These are phyloP conservation scores for Rubroboletus pulcherrimus DNA, from an alignment of 768 basidiomycete species.

Conservation along the genomic window DNA sequence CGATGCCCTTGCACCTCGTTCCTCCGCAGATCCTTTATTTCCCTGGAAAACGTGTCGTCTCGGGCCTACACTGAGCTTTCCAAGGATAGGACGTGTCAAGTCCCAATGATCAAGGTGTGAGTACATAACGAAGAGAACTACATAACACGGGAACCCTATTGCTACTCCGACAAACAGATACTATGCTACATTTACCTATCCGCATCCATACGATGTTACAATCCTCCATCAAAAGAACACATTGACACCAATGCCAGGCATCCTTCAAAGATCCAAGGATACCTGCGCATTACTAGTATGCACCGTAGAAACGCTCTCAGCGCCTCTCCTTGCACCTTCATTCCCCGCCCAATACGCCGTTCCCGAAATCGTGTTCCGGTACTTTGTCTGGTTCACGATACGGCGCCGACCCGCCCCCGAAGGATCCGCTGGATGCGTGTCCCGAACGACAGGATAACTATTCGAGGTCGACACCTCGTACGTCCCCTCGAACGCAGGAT, in stretches of 20 bases:
- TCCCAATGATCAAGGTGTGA: not conserved
- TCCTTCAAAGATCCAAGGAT: constrained; percentile 16
- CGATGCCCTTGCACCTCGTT: not conserved
- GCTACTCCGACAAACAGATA: not conserved
- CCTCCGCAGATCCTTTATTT: not conserved
- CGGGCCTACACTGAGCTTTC: not conserved
- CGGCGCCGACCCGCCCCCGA: constrained; percentile 32
- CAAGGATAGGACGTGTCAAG: not conserved
- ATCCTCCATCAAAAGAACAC: not conserved
- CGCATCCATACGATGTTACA: not conserved
- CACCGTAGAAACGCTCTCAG: constrained; percentile 5
- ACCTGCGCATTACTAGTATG: constrained; percentile 24
- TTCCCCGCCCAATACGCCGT: constrained; percentile 15
- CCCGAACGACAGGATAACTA: not conserved
- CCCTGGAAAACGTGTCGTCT: not conserved
- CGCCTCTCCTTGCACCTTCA: not conserved
- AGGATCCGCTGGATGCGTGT: constrained; percentile 25
- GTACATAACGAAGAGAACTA: not conserved
- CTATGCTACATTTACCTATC: not conserved
- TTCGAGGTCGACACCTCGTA: constrained; percentile 33
- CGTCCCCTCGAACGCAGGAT: constrained; percentile 38
- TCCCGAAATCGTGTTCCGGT: constrained; percentile 1
- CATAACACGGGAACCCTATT: no score
- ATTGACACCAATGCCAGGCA: not conserved
- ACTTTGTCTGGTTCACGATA: constrained; percentile 5